Conservation (phyloP, 2,329 filamentous ascomycete species). For the Colletotrichum costaricense region DNA sequence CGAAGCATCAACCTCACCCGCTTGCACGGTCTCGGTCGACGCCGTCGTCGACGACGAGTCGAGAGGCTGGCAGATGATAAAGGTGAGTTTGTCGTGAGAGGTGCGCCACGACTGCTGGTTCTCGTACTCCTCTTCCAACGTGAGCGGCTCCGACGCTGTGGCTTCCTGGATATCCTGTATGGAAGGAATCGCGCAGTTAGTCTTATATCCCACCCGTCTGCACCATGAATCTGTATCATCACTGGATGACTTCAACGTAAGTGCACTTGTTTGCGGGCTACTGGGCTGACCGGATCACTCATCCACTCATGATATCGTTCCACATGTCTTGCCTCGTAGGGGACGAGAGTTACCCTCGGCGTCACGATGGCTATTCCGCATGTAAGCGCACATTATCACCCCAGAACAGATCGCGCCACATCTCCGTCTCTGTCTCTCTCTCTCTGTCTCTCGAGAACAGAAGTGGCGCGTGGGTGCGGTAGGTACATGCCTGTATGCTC, state of each 20-base stretch:
- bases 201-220: not conserved
- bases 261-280: not conserved
- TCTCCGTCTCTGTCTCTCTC: too few species aligned
- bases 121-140: constrained; percentile 83
- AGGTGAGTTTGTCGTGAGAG: constrained; percentile 89
- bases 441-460: not conserved
- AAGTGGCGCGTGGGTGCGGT: not conserved
- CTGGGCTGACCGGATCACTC: constrained; percentile 73
- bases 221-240: not conserved
- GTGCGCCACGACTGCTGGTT: constrained; percentile 91
- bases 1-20: constrained; percentile 63
- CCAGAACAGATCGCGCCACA: too few species aligned
- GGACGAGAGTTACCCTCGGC: constrained; percentile 78
- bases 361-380: constrained; percentile 71
- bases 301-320: constrained; percentile 90
- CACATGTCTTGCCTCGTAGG: constrained; percentile 86
- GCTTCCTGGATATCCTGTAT: constrained; percentile 78
- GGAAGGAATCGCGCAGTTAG: not conserved
- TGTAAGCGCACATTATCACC: not conserved
- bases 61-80: constrained; percentile 78
- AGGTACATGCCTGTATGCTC: constrained; percentile 52
- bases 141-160: constrained; percentile 89
- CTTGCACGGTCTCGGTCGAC: constrained; percentile 33
- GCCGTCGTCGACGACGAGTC: not conserved
- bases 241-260: not conserved